Evolutionary conservation across 2,329 filamentous ascomycete genomes (phyloP), one percentile per base, ranked within the genome.

Genomic region (Alternaria conjuncta): DNA sequence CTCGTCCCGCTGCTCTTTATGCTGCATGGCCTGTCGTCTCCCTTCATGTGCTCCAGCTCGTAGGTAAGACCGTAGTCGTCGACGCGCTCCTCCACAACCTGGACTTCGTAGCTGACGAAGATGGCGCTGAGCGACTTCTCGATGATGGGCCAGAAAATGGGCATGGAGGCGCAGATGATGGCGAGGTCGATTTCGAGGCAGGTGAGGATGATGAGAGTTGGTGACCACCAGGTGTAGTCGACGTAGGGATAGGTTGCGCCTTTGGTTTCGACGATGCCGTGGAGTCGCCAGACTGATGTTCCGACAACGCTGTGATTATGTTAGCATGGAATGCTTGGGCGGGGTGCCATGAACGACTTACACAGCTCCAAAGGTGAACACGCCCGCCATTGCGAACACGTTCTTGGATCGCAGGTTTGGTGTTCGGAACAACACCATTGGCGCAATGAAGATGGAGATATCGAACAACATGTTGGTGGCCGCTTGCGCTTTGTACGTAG

Each of bases 131-230:
- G 46, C 4, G 72, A 72, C 43, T 67, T 65, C 25, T 74, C 67
- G 53, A 79, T 63, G 9, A 77, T 61, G 4, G 77, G 77, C 76
- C 76, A 79, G 70, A 79, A 79, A 44, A 79, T 75, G 9, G 77
- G 77, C 57, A 79, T 76, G 5, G 73, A 76, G 15, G 77, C 76
- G 63, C 74, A 76, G 32, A 76, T 73, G 32, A 79, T 74, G 25
- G 76, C 77, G 21, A 78, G 63, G 23, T 78, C 67, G 63, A 78
- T 72, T 36, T 79, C 77, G 54, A 78, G 70, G 43, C 69, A 73
- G 11, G 76, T 73, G 2, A 78, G 65, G 18, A 78, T 59, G 41
- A 75, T 71, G 47, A 65, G 63, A n/a, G 65, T 53, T 9, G 75
- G 72, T 1, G 74, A 57, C 65, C 68, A 73, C 73, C 71, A 79